phyloP scores from a whole-genome alignment of 129 eudicot genomes.

The Tanacetum coccineum region DNA sequence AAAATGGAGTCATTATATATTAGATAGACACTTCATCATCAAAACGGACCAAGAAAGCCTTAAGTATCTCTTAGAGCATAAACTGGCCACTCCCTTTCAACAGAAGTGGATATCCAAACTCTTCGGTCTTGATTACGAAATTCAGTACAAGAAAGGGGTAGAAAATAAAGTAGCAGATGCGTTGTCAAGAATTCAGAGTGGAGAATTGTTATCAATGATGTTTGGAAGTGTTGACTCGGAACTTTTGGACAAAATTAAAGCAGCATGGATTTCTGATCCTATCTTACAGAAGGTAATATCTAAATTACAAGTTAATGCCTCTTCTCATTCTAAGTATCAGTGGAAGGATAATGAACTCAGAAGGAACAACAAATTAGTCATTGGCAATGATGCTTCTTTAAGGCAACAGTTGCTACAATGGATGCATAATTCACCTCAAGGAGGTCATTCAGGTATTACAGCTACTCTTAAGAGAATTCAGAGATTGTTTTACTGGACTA shows the following conservation, averaged over 20 bases:
- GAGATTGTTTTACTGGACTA: background rate
- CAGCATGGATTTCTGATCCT: background rate
- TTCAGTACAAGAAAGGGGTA: background rate
- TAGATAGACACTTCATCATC: background rate
- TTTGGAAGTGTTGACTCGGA: background rate
- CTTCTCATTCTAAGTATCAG: background rate
- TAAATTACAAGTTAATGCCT: background rate
- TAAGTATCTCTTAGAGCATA: background rate
- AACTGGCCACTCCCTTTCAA: background rate
- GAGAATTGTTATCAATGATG: background rate
- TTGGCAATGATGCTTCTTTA: background rate
- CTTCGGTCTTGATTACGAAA: background rate
- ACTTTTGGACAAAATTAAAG: background rate
- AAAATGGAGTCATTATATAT: background rate
- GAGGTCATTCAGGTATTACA: constrained; percentile 12
- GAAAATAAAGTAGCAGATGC: constrained; percentile 1
- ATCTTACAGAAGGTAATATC: background rate
- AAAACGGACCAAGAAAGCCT: background rate
- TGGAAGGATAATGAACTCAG: background rate
- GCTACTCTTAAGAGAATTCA: background rate
- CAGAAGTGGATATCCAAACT: background rate
- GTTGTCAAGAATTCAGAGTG: background rate
- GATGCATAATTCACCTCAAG: background rate
- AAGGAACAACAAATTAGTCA: background rate
- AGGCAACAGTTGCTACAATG: background rate